Evolutionary conservation across 2,329 filamentous ascomycete genomes (phyloP), one percentile per base, ranked within the genome.

Genomic region (Thielaviopsis punctulata): DNA sequence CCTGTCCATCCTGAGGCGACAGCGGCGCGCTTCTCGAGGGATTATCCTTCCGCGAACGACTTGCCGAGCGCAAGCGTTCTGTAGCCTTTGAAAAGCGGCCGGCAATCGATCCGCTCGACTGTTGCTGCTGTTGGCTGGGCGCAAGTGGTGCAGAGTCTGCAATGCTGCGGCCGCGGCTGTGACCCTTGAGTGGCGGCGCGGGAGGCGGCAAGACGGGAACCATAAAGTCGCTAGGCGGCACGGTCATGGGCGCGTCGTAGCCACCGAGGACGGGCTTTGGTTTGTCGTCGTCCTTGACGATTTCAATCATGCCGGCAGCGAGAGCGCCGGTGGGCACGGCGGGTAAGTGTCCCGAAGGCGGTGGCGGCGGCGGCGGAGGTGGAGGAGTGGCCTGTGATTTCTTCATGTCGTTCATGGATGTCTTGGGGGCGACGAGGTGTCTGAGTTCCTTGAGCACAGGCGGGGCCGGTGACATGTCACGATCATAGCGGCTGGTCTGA

Each of bases 371-470:
- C 1, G 79, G 79, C 0, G 79, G 79, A 0, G 79, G 77, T 1
- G 78, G 78, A 1, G 77, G 77, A 22, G 65, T 68, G 21, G 76
- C 76, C 19, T 54, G 41, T 9, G 12, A 13, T 4, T 33, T 45
- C 7, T 33, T 49, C 15, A 46, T 30, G 12, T 47, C n/a, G 8
- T 19, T 45, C 18, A 39, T 46, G 0, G 49, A 6, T 0, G 44
- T 44, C 13, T 33, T 52, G 27, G 50, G 46, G 6, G 27, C 45
- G 1, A 52, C 33, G 23, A 82, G 63, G 61, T 82, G 79, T 57
- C 78, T 75, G 10, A 82, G 69, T 61, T 82, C 77, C 63, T 74
- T 79, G 33, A 82, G 62, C 56, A 81, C 68, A 0, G 75, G 72
- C 3, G 75, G 65, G 18, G 60, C 55, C 15, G 72, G 67, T 0